Evolutionary conservation across 495 filamentous ascomycete species (phyloP).

Genomic region (Zalerion maritima): DNA sequence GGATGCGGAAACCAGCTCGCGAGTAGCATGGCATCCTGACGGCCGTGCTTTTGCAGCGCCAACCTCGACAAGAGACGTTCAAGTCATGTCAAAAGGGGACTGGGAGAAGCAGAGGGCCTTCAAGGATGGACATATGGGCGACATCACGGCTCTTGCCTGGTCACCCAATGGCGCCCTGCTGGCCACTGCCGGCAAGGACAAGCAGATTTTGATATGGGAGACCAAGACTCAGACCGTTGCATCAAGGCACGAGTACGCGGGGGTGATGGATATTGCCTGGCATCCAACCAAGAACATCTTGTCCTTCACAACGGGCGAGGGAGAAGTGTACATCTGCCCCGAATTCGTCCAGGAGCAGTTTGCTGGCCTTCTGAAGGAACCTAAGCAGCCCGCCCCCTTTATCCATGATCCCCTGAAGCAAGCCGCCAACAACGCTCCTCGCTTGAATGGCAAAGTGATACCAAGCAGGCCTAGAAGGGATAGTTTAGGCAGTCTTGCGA

Average conservation of each 20-base stretch:
- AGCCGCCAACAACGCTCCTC: slow-evolving; percentile 46
- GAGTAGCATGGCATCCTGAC: slow-evolving; percentile 84
- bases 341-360: slow-evolving; percentile 60
- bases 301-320: slow-evolving; percentile 81
- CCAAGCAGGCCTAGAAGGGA: slow-evolving; percentile 25
- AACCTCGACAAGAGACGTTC: slow-evolving; percentile 71
- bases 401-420: slow-evolving; percentile 67
- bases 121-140: slow-evolving; percentile 60
- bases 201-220: slow-evolving; percentile 77
- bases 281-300: slow-evolving; percentile 77
- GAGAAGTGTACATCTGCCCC: slow-evolving; percentile 78
- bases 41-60: slow-evolving; percentile 79
- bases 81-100: slow-evolving; percentile 69
- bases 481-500: slow-evolving; percentile 32
- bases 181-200: slow-evolving; percentile 68
- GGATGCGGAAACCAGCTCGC: slow-evolving; percentile 61
- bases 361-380: slow-evolving; percentile 39
- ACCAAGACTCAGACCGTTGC: slow-evolving; percentile 69
- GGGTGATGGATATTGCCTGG: slow-evolving; percentile 77
- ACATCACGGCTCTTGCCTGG: slow-evolving; percentile 81
- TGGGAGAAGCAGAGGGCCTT: slow-evolving; percentile 77
- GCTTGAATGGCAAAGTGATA: slow-evolving; percentile 41
- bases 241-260: slow-evolving; percentile 56
- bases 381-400: slow-evolving; percentile 63
- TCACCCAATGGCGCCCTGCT: slow-evolving; percentile 87